phyloP scores from a whole-genome alignment of 345 rosid species.

The Luvunga scandens region DNA sequence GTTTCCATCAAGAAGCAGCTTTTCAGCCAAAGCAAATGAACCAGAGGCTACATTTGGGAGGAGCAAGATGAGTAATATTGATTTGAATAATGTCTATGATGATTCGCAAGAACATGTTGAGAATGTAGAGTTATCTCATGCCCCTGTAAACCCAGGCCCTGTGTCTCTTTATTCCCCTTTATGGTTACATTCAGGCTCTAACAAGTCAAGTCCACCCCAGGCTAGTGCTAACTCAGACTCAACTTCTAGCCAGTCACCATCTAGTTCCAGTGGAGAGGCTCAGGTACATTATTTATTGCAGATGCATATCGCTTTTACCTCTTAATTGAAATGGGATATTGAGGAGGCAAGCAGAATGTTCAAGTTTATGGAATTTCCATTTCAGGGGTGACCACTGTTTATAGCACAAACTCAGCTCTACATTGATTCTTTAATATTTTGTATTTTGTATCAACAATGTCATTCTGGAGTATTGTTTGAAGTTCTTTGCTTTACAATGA shows the following conservation, averaged over 20 bases:
- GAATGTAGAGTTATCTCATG: slow-evolving; percentile 31
- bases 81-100: slow-evolving; percentile 55
- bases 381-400: neutral
- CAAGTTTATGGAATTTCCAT: neutral
- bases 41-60: slow-evolving; percentile 21
- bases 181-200: slow-evolving; percentile 33
- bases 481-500: neutral
- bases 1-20: slow-evolving; percentile 15
- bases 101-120: slow-evolving; percentile 48
- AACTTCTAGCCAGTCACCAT: slow-evolving; percentile 56
- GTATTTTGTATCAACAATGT: neutral
- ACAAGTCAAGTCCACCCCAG: slow-evolving; percentile 51
- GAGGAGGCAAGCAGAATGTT: neutral
- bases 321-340: slow-evolving; percentile 9
- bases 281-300: slow-evolving; percentile 39
- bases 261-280: slow-evolving; percentile 62
- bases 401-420: neutral
- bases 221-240: slow-evolving; percentile 50
- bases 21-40: slow-evolving; percentile 23
- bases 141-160: slow-evolving; percentile 25
- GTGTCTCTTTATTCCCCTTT: slow-evolving; percentile 33
- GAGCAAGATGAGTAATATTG: slow-evolving; percentile 45
- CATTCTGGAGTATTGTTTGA: neutral
- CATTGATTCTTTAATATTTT: neutral
- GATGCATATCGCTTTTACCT: slow-evolving; percentile 1